Evolutionary conservation across 78 protist species (phyloP), one percentile per base, ranked within the genome.

Genomic region (Tieghemostelium lacteum): DNA sequence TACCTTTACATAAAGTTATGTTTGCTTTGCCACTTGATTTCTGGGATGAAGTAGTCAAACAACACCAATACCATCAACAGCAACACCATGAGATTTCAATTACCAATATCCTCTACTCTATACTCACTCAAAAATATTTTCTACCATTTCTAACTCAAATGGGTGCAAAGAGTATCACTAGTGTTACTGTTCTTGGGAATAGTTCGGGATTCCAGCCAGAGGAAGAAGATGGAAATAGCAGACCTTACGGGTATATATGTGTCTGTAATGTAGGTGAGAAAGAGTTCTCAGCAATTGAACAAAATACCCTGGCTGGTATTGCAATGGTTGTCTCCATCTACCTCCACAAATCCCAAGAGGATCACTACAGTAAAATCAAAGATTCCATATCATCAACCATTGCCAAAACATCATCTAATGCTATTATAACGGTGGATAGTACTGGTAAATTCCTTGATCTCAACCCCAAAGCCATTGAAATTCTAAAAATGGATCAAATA

Each of bases 291-390:
- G 10, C 86, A 5, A 58, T 54, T 33, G 86, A 75, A 49, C 73
- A 75, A 29, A 75, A 75, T 49, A 49, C 86, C 2, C 64, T 75
- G 28, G 26, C 26, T n/a, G 64, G 70, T n/a, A 39, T 75, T 26
- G 26, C 86, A 16, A 75, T 55, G 26, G 24, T 75, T 14, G 7
- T 63, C 0, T 52, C 63, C 20, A 57, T 60, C n/a, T 71, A 50
- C 39, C 19, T 55, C 3, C 10, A 26, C 6, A 58, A 29, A 61
- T 7, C n/a, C 5, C 52, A 74, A 60, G 71, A 74, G 8, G 14
- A 8, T 60, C 28, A 60, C 26, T 22, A 50, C 3, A 16, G 29
- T 28, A 17, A 37, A 42, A 26, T 57, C 17, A 57, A 55, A 24
- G 71, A 74, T 14, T 26, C 28, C 4, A 71, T 71, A 7, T 71